Evolutionary conservation across 306 rosid genomes (phyloP), one percentile per base, ranked within the genome.

Genomic region (Prunus fruticosa): DNA sequence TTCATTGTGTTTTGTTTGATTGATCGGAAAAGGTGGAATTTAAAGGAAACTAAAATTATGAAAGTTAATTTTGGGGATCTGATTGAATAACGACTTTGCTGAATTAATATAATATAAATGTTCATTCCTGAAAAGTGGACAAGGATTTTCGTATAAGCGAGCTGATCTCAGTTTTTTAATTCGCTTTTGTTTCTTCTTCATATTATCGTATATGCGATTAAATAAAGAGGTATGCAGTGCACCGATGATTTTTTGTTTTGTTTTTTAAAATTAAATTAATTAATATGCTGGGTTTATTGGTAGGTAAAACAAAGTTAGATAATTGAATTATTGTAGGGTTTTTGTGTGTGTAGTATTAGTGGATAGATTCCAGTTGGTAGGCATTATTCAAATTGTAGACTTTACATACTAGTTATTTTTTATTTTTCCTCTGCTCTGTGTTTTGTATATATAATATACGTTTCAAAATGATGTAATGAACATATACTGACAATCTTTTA

Each of bases 21-120:
- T 83, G 67, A 80, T 86, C 56, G 52, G 81, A 69, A 49, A 72
- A 65, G 27, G 34, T 38, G 11, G 16, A 51, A 51, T 54, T 49
- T 11, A 9, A 13, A 13, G 8, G 11, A 14, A 61, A 5, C 5
- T 41, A 25, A 54, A 46, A 25, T 60, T 11, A 46, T 8, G 45
- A 63, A 16, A 16, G 10, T 11, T 28, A 10, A 45, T 30, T 69
- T 38, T 43, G n/a, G 11, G 51, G 76, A 74, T 74, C 79, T 69
- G 73, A 76, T 20, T 6, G 47, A 23, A 58, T 30, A 20, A 63
- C 8, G 28, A n/a, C 60, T 8, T 18, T 60, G 28, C 45, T 52
- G 11, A 61, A 50, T 46, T 2, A 15, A 32, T 67, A 5, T 2
- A 15, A 32, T 67, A 2, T 11, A 11, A 63, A 60, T 23, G 32